phyloP scores from a whole-genome alignment of 202 grass and related monocot species.

The Bolboschoenoplectus hybrid region DNA sequence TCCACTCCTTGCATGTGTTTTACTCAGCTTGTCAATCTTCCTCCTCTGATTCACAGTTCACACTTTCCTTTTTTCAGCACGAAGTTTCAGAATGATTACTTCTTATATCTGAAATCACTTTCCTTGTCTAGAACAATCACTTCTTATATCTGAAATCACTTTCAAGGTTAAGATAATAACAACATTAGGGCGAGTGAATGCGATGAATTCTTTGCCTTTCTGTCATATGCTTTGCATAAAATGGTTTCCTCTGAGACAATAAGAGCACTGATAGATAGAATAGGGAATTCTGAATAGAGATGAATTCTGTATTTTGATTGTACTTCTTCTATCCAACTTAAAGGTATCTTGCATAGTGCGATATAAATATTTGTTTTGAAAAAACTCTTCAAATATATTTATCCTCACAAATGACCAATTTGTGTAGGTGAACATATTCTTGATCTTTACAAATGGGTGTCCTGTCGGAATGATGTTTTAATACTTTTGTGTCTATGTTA shows the following conservation, averaged over 20 bases:
- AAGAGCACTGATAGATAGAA: not conserved
- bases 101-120: not conserved
- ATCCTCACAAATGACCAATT: no score
- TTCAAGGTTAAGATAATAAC: not conserved
- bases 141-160: constrained; percentile 1
- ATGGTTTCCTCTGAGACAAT: not conserved
- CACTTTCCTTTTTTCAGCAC: not conserved
- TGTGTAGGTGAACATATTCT: not conserved
- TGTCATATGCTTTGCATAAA: not conserved
- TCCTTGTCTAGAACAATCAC: not conserved
- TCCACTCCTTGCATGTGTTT: not conserved
- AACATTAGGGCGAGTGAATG: not conserved
- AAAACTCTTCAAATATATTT: not conserved
- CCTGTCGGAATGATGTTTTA: not conserved
- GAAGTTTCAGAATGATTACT: not conserved
- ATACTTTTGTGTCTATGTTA: constrained; percentile 9
- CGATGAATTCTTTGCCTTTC: not conserved
- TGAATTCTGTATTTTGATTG: not conserved
- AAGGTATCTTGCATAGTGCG: not conserved
- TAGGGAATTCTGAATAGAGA: not conserved
- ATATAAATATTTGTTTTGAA: not conserved
- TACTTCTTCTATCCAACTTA: not conserved
- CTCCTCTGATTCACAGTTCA: not conserved
- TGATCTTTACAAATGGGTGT: not conserved
- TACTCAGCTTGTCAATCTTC: not conserved